These are phyloP conservation scores for Lagerstroemia speciosa DNA, from an alignment of 345 rosid genomes.

Conservation along the genomic window DNA sequence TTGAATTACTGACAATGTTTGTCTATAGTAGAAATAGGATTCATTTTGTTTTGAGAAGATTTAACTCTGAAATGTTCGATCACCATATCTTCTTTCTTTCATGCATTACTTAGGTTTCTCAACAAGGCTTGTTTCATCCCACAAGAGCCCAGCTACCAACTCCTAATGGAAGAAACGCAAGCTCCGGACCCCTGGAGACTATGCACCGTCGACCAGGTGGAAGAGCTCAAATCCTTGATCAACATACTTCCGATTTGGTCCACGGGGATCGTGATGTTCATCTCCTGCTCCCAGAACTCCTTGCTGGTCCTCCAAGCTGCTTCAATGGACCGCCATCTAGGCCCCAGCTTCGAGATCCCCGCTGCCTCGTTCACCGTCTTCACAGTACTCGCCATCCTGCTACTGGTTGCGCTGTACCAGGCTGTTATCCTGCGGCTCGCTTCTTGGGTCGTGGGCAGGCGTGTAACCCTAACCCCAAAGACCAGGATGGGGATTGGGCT, in stretches of 20 bases:
- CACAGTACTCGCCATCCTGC: constrained; percentile 31
- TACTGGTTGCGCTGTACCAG: constrained; percentile 51
- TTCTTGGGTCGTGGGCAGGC: constrained; percentile 53
- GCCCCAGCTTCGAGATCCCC: constrained; percentile 53
- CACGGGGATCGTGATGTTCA: constrained; percentile 57
- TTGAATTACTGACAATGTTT: too few species aligned
- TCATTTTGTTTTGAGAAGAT: too few species aligned
- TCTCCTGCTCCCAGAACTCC: constrained; percentile 44
- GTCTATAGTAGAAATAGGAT: too few species aligned
- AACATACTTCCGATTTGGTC: constrained; percentile 66
- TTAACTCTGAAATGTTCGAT: neutral
- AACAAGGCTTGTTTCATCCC: constrained; percentile 62
- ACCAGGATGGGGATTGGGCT: constrained; percentile 70
- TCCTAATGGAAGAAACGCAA: constrained; percentile 41
- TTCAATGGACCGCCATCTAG: constrained; percentile 61
- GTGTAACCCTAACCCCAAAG: constrained; percentile 38
- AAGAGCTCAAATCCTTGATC: constrained; percentile 63
- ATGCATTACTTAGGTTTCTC: constrained; percentile 35
- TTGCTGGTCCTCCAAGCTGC: constrained; percentile 53
- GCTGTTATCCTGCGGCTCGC: constrained; percentile 53
- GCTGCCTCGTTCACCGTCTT: constrained; percentile 59
- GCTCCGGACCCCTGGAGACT: constrained; percentile 64
- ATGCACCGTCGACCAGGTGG: constrained; percentile 67
- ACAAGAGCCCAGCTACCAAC: constrained; percentile 31
- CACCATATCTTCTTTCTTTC: neutral